These are phyloP conservation scores for Paecilomyces niveus DNA, from an alignment of 2,329 filamentous ascomycete species.

Conservation along the genomic window DNA sequence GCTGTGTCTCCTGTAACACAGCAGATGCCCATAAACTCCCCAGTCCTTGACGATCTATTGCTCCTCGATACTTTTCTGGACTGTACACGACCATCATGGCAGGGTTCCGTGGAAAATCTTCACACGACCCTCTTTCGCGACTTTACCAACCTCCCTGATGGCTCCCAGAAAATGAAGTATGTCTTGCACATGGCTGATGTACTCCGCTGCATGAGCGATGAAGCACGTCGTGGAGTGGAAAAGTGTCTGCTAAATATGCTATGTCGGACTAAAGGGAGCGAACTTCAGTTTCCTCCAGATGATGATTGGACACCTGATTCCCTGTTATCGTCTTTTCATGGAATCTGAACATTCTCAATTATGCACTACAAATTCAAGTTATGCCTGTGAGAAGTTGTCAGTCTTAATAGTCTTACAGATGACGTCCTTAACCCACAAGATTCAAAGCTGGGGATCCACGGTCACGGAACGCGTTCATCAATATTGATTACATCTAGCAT, in stretches of 20 bases:
- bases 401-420: not conserved
- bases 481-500: not conserved
- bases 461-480: not conserved
- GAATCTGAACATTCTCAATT: not conserved
- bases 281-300: not conserved
- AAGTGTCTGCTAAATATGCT: slow-evolving; percentile 6
- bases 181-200: slow-evolving; percentile 5
- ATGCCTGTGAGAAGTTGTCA: not conserved
- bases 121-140: slow-evolving; percentile 1
- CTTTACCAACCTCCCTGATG: not conserved
- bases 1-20: not conserved
- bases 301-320: slow-evolving; percentile 5
- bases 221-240: slow-evolving; percentile 4
- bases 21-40: not conserved
- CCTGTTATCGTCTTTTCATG: slow-evolving; percentile 5
- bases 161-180: slow-evolving; percentile 4
- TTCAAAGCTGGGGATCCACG: not conserved
- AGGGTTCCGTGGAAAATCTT: not conserved
- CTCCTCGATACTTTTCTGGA: slow-evolving; percentile 1
- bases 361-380: not conserved
- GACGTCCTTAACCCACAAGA: not conserved
- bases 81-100: not conserved
- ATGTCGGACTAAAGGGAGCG: slow-evolving; percentile 1
- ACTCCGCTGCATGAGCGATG: slow-evolving; percentile 1
- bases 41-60: slow-evolving; percentile 1